Conservation (phyloP, 2,329 filamentous ascomycete species). For the Leptodontidium sp. region DNA sequence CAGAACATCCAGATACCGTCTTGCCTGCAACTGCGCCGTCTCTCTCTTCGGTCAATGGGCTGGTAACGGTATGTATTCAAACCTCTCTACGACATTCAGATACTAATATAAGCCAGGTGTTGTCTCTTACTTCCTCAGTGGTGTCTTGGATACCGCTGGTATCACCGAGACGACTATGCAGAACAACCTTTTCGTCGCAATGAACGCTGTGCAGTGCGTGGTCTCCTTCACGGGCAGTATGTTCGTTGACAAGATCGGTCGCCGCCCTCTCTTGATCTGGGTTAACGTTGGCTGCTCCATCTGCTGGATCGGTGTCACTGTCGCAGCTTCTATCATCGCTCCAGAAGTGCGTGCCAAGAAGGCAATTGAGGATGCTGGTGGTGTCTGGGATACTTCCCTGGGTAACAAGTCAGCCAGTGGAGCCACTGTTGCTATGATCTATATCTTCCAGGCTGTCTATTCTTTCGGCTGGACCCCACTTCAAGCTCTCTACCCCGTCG, state of each 20-base stretch:
- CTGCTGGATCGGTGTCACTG: constrained; percentile 58
- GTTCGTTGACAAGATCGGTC: constrained; percentile 64
- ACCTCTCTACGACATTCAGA: not conserved
- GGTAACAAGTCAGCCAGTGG: constrained; percentile 49
- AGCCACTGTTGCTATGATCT: constrained; percentile 60
- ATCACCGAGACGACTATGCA: constrained; percentile 55
- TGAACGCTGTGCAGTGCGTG: constrained; percentile 61
- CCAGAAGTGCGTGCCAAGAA: constrained; percentile 8
- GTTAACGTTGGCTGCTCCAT: constrained; percentile 56
- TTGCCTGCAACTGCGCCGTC: constrained; percentile 59
- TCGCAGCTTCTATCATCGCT: constrained; percentile 23
- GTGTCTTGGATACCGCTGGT: constrained; percentile 59
- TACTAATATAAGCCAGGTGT: constrained; percentile 30
- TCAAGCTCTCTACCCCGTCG: constrained; percentile 59
- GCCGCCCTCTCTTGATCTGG: constrained; percentile 61
- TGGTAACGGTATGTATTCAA: constrained; percentile 43
- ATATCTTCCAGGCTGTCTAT: constrained; percentile 61
- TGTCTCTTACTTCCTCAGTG: constrained; percentile 61
- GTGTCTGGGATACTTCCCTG: not conserved
- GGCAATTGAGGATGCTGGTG: not conserved
- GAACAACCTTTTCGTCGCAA: constrained; percentile 61
- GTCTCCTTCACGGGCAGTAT: constrained; percentile 61
- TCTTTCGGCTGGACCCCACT: constrained; percentile 55
- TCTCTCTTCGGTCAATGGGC: constrained; percentile 61
- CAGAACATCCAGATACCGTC: constrained; percentile 55